These are phyloP conservation scores for Blumeria graminis DNA, from an alignment of 2,329 filamentous ascomycete genomes.

Conservation along the genomic window DNA sequence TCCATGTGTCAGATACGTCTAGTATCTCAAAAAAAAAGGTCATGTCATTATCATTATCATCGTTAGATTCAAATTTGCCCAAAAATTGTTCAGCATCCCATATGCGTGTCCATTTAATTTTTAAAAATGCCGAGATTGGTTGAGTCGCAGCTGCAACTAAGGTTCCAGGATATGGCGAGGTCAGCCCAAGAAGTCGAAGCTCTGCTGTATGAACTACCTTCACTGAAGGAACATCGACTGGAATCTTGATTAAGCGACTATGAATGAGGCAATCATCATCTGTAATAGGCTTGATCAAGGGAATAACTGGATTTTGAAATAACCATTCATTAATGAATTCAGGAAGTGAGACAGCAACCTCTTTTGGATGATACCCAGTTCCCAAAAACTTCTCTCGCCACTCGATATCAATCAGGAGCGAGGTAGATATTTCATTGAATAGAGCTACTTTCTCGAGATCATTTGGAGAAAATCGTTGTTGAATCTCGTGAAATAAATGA, in stretches of 20 bases:
- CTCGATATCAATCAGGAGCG: slow-evolving; percentile 20
- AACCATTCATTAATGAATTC: slow-evolving; percentile 11
- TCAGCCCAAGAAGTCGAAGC: slow-evolving; percentile 25
- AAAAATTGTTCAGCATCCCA: slow-evolving; percentile 28
- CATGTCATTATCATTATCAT: slow-evolving; percentile 19
- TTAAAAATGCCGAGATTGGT: slow-evolving; percentile 36
- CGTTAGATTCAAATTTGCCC: slow-evolving; percentile 5
- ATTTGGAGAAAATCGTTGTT: slow-evolving; percentile 20
- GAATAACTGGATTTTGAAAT: slow-evolving; percentile 8
- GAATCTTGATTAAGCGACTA: slow-evolving; percentile 50
- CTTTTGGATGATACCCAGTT: slow-evolving; percentile 18
- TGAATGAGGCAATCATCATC: slow-evolving; percentile 15
- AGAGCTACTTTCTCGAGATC: slow-evolving; percentile 33
- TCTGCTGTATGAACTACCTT: slow-evolving; percentile 63
- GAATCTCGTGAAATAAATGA: slow-evolving; percentile 21
- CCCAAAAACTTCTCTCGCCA: slow-evolving; percentile 28
- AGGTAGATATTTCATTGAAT: slow-evolving; percentile 25
- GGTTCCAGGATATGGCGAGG: slow-evolving; percentile 14
- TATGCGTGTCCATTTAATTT: slow-evolving; percentile 34
- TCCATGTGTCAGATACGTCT: slow-evolving; percentile 52
- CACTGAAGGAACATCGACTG: slow-evolving; percentile 69
- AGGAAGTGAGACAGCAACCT: slow-evolving; percentile 9
- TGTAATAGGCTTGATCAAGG: slow-evolving; percentile 7
- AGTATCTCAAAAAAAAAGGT: slow-evolving; percentile 70
- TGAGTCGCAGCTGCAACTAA: slow-evolving; percentile 16